Conservation (phyloP, 2,329 filamentous ascomycete species). For the Penicillium vulpinum region DNA sequence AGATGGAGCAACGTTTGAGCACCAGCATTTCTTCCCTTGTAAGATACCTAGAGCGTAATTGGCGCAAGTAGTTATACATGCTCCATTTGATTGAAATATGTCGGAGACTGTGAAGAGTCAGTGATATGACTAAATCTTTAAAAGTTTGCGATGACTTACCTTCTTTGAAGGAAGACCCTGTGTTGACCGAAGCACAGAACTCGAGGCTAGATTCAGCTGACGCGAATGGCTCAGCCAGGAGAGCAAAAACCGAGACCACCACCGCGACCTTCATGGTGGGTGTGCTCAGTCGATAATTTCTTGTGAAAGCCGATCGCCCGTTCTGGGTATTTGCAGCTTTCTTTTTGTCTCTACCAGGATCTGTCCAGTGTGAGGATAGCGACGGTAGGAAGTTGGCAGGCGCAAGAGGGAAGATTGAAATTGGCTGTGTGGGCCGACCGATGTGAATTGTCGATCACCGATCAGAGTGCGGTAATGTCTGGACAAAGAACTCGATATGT, state of each 20-base stretch:
- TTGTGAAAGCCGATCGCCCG: not conserved
- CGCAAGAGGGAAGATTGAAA: not conserved
- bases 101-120: conserved; percentile 34
- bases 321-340: not conserved
- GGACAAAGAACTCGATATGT: not conserved
- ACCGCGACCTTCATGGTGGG: conserved; percentile 25
- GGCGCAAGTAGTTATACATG: conserved; percentile 42
- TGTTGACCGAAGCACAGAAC: conserved; percentile 49
- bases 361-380: not conserved
- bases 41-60: conserved; percentile 50
- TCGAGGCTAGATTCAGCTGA: conserved; percentile 29
- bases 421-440: conserved; percentile 4
- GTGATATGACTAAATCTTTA: not conserved
- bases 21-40: conserved; percentile 51
- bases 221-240: conserved; percentile 29
- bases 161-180: conserved; percentile 39
- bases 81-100: conserved; percentile 49
- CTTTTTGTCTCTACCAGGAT: not conserved
- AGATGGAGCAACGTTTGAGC: conserved; percentile 48
- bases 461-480: not conserved
- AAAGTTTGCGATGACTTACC: conserved; percentile 33
- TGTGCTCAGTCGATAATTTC: not conserved
- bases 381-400: not conserved
- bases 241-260: conserved; percentile 22
- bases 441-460: conserved; percentile 12